These are phyloP conservation scores for Tephrocybe sp. DNA, from an alignment of 768 basidiomycete genomes.

Conservation along the genomic window DNA sequence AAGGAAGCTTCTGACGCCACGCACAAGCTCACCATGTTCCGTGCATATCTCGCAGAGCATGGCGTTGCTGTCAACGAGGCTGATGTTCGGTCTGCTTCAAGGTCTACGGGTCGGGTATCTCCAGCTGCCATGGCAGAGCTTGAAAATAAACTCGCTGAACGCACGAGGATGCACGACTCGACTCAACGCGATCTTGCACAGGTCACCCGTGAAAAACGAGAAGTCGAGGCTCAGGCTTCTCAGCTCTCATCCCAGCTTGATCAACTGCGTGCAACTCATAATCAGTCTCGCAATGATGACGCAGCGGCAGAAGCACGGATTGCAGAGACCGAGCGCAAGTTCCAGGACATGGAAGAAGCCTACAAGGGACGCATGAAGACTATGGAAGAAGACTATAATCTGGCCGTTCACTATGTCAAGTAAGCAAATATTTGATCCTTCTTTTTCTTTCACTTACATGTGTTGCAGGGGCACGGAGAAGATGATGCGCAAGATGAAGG, in stretches of 20 bases:
- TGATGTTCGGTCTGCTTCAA: constrained; percentile 46
- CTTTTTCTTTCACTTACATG: constrained; percentile 8
- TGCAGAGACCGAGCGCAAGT: constrained; percentile 70
- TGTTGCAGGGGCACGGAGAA: constrained; percentile 86
- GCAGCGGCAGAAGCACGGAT: constrained; percentile 36
- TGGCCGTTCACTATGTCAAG: constrained; percentile 98
- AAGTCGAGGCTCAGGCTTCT: constrained; percentile 69
- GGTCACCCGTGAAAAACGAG: constrained; percentile 62
- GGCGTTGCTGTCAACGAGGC: constrained; percentile 80
- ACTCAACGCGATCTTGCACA: constrained; percentile 74
- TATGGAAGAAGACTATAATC: constrained; percentile 93
- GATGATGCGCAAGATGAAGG: constrained; percentile 95
- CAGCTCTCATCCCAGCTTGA: constrained; percentile 67
- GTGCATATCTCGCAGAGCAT: constrained; percentile 85
- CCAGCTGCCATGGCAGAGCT: constrained; percentile 61
- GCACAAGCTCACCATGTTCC: constrained; percentile 74
- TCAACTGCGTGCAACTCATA: constrained; percentile 55
- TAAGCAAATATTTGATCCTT: constrained; percentile 37
- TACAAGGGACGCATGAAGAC: constrained; percentile 82
- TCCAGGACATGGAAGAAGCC: constrained; percentile 73
- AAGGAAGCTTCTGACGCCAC: constrained; percentile 68
- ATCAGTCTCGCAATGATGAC: constrained; percentile 35
- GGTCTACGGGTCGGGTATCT: constrained; percentile 34
- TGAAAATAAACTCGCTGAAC: constrained; percentile 75
- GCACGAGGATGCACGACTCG: constrained; percentile 66